A percentile compares a stretch with the other conserved stretches of the same genome.
phyloP scores from a whole-genome alignment of 495 filamentous ascomycete species.

The Bacidia rubella region DNA sequence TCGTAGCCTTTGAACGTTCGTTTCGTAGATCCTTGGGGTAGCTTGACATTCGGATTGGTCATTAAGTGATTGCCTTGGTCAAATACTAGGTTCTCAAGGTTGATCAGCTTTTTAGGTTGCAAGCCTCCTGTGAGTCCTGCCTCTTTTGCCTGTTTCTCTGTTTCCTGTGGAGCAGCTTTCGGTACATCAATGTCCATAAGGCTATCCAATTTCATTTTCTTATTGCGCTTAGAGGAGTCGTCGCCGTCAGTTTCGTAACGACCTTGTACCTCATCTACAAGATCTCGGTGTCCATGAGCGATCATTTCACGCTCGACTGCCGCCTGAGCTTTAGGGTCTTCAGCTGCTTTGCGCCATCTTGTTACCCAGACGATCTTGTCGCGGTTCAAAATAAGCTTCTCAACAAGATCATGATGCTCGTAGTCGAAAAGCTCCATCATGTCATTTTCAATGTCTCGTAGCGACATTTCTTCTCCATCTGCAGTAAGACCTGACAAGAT shows the following conservation, averaged over 20 bases:
- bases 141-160: constrained; percentile 39
- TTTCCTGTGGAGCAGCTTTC: constrained; percentile 35
- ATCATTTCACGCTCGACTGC: constrained; percentile 83
- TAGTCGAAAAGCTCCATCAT: constrained; percentile 97
- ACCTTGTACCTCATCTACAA: constrained; percentile 71
- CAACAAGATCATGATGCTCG: constrained; percentile 85
- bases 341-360: constrained; percentile 66
- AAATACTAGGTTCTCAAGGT: constrained; percentile 90
- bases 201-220: constrained; percentile 67
- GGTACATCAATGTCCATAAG: constrained; percentile 86
- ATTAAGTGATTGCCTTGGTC: constrained; percentile 97
- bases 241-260: constrained; percentile 41
- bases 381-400: constrained; percentile 80
- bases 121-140: constrained; percentile 68
- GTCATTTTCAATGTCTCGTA: constrained; percentile 94
- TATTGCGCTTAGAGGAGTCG: constrained; percentile 43
- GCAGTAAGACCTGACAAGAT: constrained; percentile 66
- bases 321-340: constrained; percentile 62
- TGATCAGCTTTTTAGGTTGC: constrained; percentile 75
- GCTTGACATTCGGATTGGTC: constrained; percentile 89
- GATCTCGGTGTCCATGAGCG: constrained; percentile 69
- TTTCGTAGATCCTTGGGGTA: constrained; percentile 93
- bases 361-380: constrained; percentile 95
- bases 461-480: constrained; percentile 64
- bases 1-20: constrained; percentile 95